Evolutionary conservation across 2,329 filamentous ascomycete species (phyloP).

Genomic region (Metarhizium brunneum): DNA sequence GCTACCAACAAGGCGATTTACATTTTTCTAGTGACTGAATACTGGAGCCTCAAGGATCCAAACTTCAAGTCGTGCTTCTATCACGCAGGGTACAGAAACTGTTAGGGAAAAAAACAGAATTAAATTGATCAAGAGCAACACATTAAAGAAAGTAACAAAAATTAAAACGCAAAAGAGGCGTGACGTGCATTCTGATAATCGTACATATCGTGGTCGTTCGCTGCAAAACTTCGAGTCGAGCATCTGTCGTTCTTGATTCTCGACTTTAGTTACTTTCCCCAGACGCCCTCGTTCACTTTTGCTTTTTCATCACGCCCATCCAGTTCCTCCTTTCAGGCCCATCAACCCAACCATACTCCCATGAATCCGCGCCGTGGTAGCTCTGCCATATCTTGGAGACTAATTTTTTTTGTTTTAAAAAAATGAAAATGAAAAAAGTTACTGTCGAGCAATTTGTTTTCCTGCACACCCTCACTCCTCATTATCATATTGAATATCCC

Average conservation of each 20-base stretch:
- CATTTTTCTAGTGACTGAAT: background rate
- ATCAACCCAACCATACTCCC: background rate
- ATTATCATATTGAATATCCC: background rate
- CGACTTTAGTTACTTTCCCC: background rate
- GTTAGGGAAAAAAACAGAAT: background rate
- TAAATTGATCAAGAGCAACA: background rate
- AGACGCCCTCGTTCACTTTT: background rate
- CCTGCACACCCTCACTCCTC: background rate
- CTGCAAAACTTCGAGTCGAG: background rate
- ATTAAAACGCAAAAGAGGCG: conserved; percentile 3
- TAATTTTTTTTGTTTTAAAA: background rate
- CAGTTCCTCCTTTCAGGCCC: background rate
- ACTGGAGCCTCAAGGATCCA: background rate
- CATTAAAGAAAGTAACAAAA: background rate
- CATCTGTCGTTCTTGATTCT: background rate
- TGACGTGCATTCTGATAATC: background rate
- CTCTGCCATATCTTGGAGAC: background rate
- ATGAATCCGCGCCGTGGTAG: background rate
- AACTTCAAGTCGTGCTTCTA: background rate
- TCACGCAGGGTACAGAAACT: background rate
- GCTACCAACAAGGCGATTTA: background rate
- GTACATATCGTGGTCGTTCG: conserved; percentile 1
- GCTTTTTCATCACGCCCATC: background rate
- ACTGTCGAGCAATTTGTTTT: background rate
- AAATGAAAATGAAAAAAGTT: background rate